Base-by-base conservation (phyloP, 257 asterid genomes). In the Leptodermis oblonga region DNA sequence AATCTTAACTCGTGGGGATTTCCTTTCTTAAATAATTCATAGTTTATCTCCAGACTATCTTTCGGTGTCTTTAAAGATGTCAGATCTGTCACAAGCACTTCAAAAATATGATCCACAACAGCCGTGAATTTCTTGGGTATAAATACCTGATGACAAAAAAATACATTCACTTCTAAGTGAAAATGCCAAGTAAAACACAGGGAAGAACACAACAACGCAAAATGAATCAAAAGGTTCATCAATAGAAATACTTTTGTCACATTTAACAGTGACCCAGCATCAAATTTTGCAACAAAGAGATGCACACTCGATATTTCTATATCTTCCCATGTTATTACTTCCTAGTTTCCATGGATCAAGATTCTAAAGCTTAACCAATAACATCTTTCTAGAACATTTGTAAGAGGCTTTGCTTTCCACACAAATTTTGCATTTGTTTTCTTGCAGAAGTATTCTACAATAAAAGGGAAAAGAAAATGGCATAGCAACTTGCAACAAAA, bases 61-160 rank as follows among this genome's bases (percentile, higher is more conserved):
- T 78, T 71, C 8, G 74, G 54, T 30, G 56, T 58, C 28, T 75
- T 42, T 14, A 73, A 65, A 69, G 82, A 61, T 68, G 52, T 71
- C 60, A 78, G 71, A 61, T 84, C 85, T 65, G 51, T 33, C 25
- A 25, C 30, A 68, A 76, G 74, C 65, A 74, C 33, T 39, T 72
- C 65, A 68, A 82, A 74, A 64, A 86, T 55, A 28, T 69, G 39
- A 76, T 52, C 34, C 11, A 77, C 90, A 2, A n/a, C 53, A 63
- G 48, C 15, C 60, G 82, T 84, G 79, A 70, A 70, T 30, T 74
- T 86, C 78, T n/a, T 75, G 54, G 97, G 41, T 48, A 89, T 79
- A 68, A 86, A 76, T 36, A 89, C 85, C 97, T 92, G 87, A 81
- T 74, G 49, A 76, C 60, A 68, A 78, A 80, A 77, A 59, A 52